phyloP scores from a whole-genome alignment of 805 yeast species.

The Spathaspora boniae region DNA sequence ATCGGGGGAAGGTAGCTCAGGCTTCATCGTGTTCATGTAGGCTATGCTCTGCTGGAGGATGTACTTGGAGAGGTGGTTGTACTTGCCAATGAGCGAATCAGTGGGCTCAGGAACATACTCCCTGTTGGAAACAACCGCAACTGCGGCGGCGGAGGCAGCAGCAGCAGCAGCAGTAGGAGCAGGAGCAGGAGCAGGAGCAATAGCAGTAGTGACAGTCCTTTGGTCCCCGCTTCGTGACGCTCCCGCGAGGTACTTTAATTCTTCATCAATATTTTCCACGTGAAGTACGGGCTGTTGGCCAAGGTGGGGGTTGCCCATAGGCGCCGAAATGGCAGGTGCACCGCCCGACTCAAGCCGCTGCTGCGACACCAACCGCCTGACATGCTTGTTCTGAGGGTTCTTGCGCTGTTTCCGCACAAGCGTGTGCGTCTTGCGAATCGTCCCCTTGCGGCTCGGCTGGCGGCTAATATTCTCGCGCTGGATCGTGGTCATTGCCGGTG shows the following conservation, averaged over 20 bases:
- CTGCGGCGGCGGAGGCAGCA: too few species aligned
- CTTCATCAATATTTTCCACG: constrained; percentile 20
- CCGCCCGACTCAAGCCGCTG: background rate
- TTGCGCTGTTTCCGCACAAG: constrained; percentile 16
- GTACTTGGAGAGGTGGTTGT: constrained; percentile 22
- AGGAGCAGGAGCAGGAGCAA: too few species aligned
- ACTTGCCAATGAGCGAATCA: constrained; percentile 12
- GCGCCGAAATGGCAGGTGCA: constrained; percentile 1
- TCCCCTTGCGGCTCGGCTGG: too few species aligned
- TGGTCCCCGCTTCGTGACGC: too few species aligned
- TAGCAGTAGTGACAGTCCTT: too few species aligned
- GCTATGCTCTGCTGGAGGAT: constrained; percentile 23
- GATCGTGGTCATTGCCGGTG: background rate
- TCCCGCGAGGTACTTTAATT: constrained; percentile 21
- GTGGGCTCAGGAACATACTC: background rate
- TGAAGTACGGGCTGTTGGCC: constrained; percentile 15
- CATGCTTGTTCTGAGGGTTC: constrained; percentile 12
- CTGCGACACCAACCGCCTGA: background rate
- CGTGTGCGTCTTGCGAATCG: constrained; percentile 8
- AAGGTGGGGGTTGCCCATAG: constrained; percentile 23
- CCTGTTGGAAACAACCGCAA: too few species aligned
- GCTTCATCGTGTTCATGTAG: constrained; percentile 4
- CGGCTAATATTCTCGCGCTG: too few species aligned
- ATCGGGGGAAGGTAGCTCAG: constrained; percentile 1
- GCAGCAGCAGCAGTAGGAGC: too few species aligned